Percentiles rank a stretch among this genome's conserved stretches.
Conservation (phyloP, 2,329 filamentous ascomycete species). For the Trichoderma citrinoviride region DNA sequence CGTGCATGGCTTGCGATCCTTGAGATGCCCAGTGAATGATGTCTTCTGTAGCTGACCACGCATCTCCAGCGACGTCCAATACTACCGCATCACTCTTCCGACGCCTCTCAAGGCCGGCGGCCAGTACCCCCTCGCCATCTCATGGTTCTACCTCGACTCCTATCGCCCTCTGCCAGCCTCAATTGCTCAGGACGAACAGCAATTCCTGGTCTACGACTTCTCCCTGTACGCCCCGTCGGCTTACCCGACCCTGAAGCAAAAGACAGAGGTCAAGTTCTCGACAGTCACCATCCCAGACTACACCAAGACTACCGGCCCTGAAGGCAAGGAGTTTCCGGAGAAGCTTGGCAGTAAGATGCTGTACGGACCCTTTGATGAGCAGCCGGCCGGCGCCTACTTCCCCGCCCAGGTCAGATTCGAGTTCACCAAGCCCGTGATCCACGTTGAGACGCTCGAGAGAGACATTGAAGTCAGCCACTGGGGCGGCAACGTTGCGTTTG, state of each 20-base stretch:
- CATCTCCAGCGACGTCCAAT: constrained; percentile 66
- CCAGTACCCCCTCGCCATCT: constrained; percentile 84
- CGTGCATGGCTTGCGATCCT: constrained; percentile 23
- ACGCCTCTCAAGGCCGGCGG: constrained; percentile 69
- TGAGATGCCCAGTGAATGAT: background rate
- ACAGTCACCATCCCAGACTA: constrained; percentile 78
- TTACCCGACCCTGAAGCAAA: constrained; percentile 87
- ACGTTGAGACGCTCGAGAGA: constrained; percentile 75
- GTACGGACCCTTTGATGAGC: constrained; percentile 84
- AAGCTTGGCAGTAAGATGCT: constrained; percentile 83
- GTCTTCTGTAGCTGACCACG: background rate
- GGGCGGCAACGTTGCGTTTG: constrained; percentile 93
- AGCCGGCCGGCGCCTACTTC: constrained; percentile 72
- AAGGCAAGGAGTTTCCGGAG: constrained; percentile 66
- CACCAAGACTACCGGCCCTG: constrained; percentile 64
- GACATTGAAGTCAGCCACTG: constrained; percentile 96
- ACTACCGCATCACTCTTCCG: constrained; percentile 79
- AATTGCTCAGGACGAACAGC: constrained; percentile 80
- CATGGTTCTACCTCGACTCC: constrained; percentile 77
- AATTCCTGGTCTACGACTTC: constrained; percentile 83
- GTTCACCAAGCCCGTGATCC: constrained; percentile 87
- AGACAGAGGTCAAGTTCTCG: constrained; percentile 92
- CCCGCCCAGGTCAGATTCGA: constrained; percentile 84
- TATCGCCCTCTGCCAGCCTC: constrained; percentile 75
- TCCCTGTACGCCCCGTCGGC: constrained; percentile 80